Base-by-base conservation (phyloP, 2,329 filamentous ascomycete genomes). In the Claviceps africana region DNA sequence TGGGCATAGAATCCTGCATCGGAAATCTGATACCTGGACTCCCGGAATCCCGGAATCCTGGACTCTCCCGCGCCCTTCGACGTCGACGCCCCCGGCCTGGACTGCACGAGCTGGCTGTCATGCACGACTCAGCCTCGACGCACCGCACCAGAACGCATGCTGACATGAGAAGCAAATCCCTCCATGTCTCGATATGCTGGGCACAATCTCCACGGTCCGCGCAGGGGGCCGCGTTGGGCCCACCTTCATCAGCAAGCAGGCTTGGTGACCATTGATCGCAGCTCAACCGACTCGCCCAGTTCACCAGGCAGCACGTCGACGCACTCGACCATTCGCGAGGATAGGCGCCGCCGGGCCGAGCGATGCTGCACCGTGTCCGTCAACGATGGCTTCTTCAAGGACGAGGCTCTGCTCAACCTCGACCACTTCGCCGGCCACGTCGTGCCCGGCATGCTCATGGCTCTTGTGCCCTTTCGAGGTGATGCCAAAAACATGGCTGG, bases 341-440 rank as follows among this genome's bases (percentile, higher is more conserved):
- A 65, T 49, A 64, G 61, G 55, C 58, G 60, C 31, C 57, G 62
- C 40, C 65, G 64, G 47, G 51, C 66, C 19, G 74, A 78, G 58
- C 70, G 74, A 31, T 68, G 69, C 56, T 81, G 76, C 58, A 75
- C 69, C 44, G 72, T 81, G 51, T 73, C 73, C 9, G 73, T 82
- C 58, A 86, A 90, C 64, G 87, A 94, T 58, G 81, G 78, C 43
- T 85, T 89, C 60, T 82, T 84, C 9, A 78, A 77, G 53, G 86
- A 94, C 60, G 87, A 91, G 59, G 82, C 93, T 45, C 73, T 93
- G 22, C 76, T 94, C 61, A 93, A 91, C 63, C 74, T 84, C 53
- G 82, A 86, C 52, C 75, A 83, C 17, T 79, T 91, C 54, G 78
- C 80, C 51, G 72, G 75, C 45, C 75, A 78, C 46, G 73, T 88